A percentile compares a stretch with the other conserved stretches of the same genome.
These are phyloP conservation scores for Diutina mesorugosa DNA, from an alignment of 1,139 yeast species.

Conservation along the genomic window DNA sequence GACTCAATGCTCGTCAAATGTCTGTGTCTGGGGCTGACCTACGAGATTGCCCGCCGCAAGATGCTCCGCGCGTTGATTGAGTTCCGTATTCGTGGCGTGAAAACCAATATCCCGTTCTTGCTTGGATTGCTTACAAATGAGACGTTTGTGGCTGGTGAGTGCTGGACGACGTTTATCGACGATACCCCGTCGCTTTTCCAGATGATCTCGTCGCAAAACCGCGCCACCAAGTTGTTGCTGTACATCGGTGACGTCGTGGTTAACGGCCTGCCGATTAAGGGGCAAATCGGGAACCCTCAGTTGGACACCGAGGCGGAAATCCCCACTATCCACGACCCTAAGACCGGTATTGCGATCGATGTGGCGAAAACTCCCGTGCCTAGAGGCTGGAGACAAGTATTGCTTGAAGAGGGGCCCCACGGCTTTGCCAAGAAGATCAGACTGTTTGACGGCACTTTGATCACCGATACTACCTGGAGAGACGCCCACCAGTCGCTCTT, in stretches of 20 bases:
- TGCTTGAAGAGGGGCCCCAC: conserved; percentile 77
- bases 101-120: conserved; percentile 93
- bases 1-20: conserved; percentile 98
- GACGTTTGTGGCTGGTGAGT: conserved; percentile 74
- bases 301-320: conserved; percentile 60
- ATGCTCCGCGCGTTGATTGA: conserved; percentile 95
- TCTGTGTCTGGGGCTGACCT: conserved; percentile 91
- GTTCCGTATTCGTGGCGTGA: conserved; percentile 97
- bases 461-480: conserved; percentile 99
- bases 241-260: conserved; percentile 89
- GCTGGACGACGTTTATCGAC: conserved; percentile 98
- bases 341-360: conserved; percentile 45
- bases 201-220: conserved; percentile 88
- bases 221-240: conserved; percentile 86
- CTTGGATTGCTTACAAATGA: conserved; percentile 87
- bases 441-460: conserved; percentile 68
- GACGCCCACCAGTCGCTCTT: conserved; percentile 98
- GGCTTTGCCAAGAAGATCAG: conserved; percentile 84
- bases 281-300: conserved; percentile 89
- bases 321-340: conserved; percentile 55
- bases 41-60: conserved; percentile 92
- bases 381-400: conserved; percentile 84
- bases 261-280: conserved; percentile 90
- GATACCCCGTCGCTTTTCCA: conserved; percentile 95
- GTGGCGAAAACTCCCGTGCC: conserved; percentile 43